Base-by-base conservation (phyloP, 1,284 basidiomycete species). In the Phaffia rhodozyma region DNA sequence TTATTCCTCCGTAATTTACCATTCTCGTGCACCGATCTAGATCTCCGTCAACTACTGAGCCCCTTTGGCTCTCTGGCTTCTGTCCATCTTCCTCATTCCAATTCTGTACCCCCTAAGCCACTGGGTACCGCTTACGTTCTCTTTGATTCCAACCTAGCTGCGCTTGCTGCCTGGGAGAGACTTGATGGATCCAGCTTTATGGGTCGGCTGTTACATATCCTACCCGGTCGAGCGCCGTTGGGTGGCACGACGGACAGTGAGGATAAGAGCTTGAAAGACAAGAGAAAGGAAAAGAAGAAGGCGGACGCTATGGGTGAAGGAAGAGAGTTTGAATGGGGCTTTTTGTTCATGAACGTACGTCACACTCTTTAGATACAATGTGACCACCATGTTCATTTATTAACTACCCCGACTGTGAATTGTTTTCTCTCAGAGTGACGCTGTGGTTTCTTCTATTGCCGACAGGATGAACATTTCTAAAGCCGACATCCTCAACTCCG, bases 331-430 rank as follows among this genome's bases (percentile, higher is more conserved):
- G 96, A 94, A 75, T 98, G 94, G 94, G 86, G 86, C 55, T 89
- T 91, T 80, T 75, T 97, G 67, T 97, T 94, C 73, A 94, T 97
- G 91, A 97, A 96, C 79, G 91, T 92, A 78, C 76, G 89, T 86
- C 2, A 7, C 34, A 23, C 20, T 13, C 0, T 34, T 32, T 49
- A 11, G 2, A 23, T 38, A 23, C 2, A 7, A 7, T 3, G 1
- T 1, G 25, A 29, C 20, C 18, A 29, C 1, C 23, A 56, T 66
- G 48, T 67, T 34, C 13, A 2, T 55, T n/a, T 65, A n/a, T 38
- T 47, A 43, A 38, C 48, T 7, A 25, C 48, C 47, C 67, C 57
- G 38, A 11, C 48, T 38, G n/a, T 50, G 6, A 7, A 16, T 62
- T 57, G 66, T 30, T 48, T 61, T 21, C 25, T 20, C 49, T 21